Base-by-base conservation (phyloP, 1,139 yeast species). In the Diutina scorzettiae region DNA sequence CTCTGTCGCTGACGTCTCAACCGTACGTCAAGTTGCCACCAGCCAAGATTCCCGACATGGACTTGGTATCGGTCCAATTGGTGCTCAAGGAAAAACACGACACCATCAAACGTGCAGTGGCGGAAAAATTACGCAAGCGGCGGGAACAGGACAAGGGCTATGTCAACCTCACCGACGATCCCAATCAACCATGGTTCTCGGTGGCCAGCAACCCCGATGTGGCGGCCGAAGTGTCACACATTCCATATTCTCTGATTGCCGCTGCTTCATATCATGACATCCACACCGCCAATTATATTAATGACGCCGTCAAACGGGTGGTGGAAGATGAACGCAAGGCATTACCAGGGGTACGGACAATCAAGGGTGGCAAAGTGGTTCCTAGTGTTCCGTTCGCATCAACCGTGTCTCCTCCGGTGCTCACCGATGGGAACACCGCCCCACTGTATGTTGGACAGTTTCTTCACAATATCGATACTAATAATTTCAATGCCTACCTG, bases 41-140 rank as follows among this genome's bases (percentile, higher is more conserved):
- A 24, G 82, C 95, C 2, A 85, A 87, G 62, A 83, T 89, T 51
- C 96, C 97, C 11, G 96, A 89, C 60, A 73, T 89, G 73, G 95
- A 86, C 43, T 69, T 89, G 50, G 79, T 83, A 31, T 84, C 95
- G 5, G 89, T 89, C 20, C 85, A 85, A 42, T 72, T 77, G 43
- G 79, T 86, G 20, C 64, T 84, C 46, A 69, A 74, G 44, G 93
- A 81, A 48, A 86, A 87, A 62, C 82, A 86, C 49, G 78, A 73
- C 44, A 81, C 87, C 16, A 81, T 89, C 49, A 78, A 78, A 49
- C 73, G 79, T 44, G 93, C 86, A 11, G 95, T 91, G 41, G 74
- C 79, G 50, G 95, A 85, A 51, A 84, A 85, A 57, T 69, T 91
- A 57, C 76, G 78, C 42, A 78, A 80, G 48, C 70, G 97, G 44